These are phyloP conservation scores for Boletus hoseneyae DNA, from an alignment of 1,284 basidiomycete species.

Conservation along the genomic window DNA sequence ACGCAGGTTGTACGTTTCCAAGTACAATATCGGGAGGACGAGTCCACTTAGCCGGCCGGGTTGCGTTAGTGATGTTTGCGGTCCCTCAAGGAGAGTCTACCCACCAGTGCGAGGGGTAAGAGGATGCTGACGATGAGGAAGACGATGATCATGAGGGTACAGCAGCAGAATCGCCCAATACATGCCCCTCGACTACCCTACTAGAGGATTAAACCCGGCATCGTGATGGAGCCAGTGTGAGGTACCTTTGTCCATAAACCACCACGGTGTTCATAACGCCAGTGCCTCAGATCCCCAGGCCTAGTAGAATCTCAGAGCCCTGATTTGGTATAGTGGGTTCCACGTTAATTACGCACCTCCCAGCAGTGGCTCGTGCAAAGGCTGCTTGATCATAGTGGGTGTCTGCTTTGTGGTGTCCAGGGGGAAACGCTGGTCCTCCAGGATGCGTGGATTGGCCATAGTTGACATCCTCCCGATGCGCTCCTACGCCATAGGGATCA, in stretches of 20 bases:
- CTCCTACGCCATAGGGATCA: slow-evolving; percentile 36
- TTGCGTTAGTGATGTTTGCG: slow-evolving; percentile 10
- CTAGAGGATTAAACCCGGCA: neutral
- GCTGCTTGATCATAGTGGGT: slow-evolving; percentile 41
- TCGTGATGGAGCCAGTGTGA: slow-evolving; percentile 5
- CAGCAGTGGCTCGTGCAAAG: slow-evolving; percentile 32
- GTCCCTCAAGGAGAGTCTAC: slow-evolving; percentile 21
- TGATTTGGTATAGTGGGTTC: neutral
- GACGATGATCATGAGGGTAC: slow-evolving; percentile 60
- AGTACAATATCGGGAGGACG: slow-evolving; percentile 74
- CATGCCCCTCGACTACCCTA: slow-evolving; percentile 58
- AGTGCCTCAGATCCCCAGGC: slow-evolving; percentile 42
- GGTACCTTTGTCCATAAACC: slow-evolving; percentile 61
- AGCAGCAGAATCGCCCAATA: slow-evolving; percentile 66
- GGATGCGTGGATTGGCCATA: slow-evolving; percentile 24
- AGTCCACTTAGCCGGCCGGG: slow-evolving; percentile 56
- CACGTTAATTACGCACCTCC: slow-evolving; percentile 29
- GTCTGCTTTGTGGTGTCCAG: slow-evolving; percentile 20
- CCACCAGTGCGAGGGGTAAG: slow-evolving; percentile 68
- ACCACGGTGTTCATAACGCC: slow-evolving; percentile 55
- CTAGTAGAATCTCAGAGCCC: slow-evolving; percentile 18
- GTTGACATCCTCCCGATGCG: slow-evolving; percentile 44
- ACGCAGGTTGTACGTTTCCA: slow-evolving; percentile 47
- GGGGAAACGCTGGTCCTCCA: slow-evolving; percentile 19
- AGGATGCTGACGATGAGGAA: slow-evolving; percentile 69